Base-by-base conservation (phyloP, 106 monocot genomes). In the Xerophyta viscosa region DNA sequence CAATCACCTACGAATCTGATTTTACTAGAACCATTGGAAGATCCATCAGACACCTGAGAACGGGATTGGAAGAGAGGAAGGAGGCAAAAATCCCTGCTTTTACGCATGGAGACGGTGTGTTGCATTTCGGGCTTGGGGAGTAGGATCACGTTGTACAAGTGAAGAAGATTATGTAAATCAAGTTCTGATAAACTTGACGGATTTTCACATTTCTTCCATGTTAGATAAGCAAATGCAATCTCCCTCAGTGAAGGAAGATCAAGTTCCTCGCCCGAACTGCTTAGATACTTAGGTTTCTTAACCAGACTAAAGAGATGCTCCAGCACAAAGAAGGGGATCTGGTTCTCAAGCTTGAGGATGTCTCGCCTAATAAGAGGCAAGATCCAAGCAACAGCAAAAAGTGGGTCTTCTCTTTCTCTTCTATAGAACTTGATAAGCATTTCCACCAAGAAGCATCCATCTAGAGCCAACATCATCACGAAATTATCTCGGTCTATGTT, bases 391-490 rank as follows among this genome's bases (percentile, higher is more conserved):
- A 26, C 27, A 6, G 27, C 52, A 12, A 30, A n/a, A 9, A 30
- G 29, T 1, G 43, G 43, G 43, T 44, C 43, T 44, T 44, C 43
- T 44, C n/a, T 44, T 14, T 44, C 43, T 4, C n/a, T 44, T 17
- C n/a, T 44, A 17, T 44, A 44, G 43, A 44, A 44, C 43, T 44
- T 53, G 0, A 30, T 12, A 0, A 30, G 30, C 1, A 30, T 26
- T 8, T 53, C n/a, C 8, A 53, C 27, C 4, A 53, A 29, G 27
- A 53, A 53, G 52, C 15, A 53, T 9, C 52, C 52, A 53, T 53
- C 52, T 2, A 53, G 52, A 1, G 29, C 24, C 29, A 53, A 6
- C 29, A 53, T 53, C 52, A 17, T 17, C 13, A 26, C 52, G 29
- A 53, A 31, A 10, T 30, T 13, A 29, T 30, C 10, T n/a, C 18